These are phyloP conservation scores for Pleurotus giganteus DNA, from an alignment of 768 basidiomycete species.

Conservation along the genomic window DNA sequence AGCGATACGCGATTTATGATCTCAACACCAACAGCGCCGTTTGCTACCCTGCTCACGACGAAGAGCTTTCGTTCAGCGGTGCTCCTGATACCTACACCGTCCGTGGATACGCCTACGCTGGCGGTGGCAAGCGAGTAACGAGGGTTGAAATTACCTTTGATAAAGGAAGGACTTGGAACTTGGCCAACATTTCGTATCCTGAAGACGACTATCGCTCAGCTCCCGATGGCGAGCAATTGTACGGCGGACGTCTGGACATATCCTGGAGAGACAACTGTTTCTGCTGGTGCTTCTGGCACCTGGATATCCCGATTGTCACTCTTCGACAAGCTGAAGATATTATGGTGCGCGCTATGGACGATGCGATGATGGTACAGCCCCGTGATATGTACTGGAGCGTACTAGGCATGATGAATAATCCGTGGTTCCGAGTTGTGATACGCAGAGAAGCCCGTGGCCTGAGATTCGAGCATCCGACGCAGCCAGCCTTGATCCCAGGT, in stretches of 20 bases:
- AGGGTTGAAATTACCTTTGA: constrained; percentile 59
- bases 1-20: constrained; percentile 39
- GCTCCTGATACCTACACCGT: constrained; percentile 31
- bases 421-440: constrained; percentile 59
- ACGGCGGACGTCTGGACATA: constrained; percentile 44
- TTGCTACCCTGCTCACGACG: constrained; percentile 53
- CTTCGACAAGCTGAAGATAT: constrained; percentile 36
- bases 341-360: constrained; percentile 55
- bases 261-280: constrained; percentile 49
- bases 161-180: constrained; percentile 46
- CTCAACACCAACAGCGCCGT: constrained; percentile 61
- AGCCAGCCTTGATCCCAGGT: constrained; percentile 25
- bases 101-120: constrained; percentile 61
- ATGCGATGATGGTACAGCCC: constrained; percentile 46
- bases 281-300: constrained; percentile 64
- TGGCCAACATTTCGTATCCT: constrained; percentile 39
- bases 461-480: constrained; percentile 58
- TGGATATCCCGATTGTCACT: constrained; percentile 30
- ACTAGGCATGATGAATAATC: constrained; percentile 59
- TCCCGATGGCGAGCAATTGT: constrained; percentile 35
- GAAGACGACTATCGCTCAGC: constrained; percentile 48
- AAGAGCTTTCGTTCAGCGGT: constrained; percentile 25
- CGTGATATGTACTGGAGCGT: constrained; percentile 59
- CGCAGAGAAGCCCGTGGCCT: constrained; percentile 33
- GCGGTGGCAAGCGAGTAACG: constrained; percentile 56